Base-by-base conservation (phyloP, 805 yeast genomes). In the Cyberlindnera amylophila region DNA sequence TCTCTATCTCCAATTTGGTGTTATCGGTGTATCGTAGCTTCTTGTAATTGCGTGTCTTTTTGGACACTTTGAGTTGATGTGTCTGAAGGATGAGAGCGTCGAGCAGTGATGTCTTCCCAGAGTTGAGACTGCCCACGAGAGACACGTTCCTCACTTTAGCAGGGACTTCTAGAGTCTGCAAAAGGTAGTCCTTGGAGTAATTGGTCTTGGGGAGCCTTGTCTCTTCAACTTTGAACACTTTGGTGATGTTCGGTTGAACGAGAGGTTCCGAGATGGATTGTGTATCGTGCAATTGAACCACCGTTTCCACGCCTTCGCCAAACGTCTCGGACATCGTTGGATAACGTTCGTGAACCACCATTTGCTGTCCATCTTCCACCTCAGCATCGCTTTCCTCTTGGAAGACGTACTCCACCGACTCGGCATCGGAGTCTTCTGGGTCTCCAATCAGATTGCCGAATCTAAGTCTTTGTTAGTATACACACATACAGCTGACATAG, bases 61-160 rank as follows among this genome's bases (percentile, higher is more conserved):
- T 86, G 49, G 18, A 88, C 57, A 4, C 83, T 32, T 49, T 56
- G 19, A 57, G 34, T 14, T 63, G 55, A 52, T 88, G 96, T 0
- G 95, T 80, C 42, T 82, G 80, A 3, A 66, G 50, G 0, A 88
- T 77, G 18, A 91, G 61, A 61, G 74, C 59, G 57, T 91, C 96
- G 3, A 86, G 51, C 1, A 90, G 63, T 0, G 87, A 70, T 0
- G 98, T 86, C 63, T 93, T 93, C 2, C 99, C 99, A 5, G 87
- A 80, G 52, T 86, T 86, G 2, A 85, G 58, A 33, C 80, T 77
- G 0, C 99, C 99, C n/a, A 81, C 77, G 1, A 93, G 51, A 0
- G 90, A 84, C 14, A 90, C 65, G 60, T 85, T 90, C 36, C 95
- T 71, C 8, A 82, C 71, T 50, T 82, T 79, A 12, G 77, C 79